These are phyloP conservation scores for Pseudogymnoascus pannorum DNA, from an alignment of 2,329 filamentous ascomycete species.

Conservation along the genomic window DNA sequence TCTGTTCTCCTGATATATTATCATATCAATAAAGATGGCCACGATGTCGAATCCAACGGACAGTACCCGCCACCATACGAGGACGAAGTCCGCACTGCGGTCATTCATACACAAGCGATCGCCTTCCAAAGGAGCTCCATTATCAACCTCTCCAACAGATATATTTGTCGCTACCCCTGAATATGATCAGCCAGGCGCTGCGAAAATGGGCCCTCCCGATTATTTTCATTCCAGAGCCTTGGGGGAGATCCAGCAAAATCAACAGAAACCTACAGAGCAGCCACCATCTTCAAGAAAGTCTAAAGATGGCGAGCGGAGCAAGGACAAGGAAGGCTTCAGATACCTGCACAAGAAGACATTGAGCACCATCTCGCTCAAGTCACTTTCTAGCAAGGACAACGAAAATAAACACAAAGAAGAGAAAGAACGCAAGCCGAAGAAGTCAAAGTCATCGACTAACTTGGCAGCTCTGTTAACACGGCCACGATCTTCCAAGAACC, in stretches of 20 bases:
- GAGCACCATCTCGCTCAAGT: conserved; percentile 39
- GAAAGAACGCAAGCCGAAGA: conserved; percentile 57
- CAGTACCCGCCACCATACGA: conserved; percentile 20
- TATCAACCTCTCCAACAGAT: conserved; percentile 18
- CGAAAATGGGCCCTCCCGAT: conserved; percentile 32
- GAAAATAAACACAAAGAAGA: conserved; percentile 33
- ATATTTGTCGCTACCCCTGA: conserved; percentile 19
- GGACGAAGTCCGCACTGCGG: conserved; percentile 28
- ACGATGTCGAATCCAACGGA: conserved; percentile 12
- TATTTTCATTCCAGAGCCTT: conserved; percentile 39
- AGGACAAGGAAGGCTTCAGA: conserved; percentile 27
- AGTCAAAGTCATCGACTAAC: conserved; percentile 77
- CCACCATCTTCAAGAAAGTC: conserved; percentile 35
- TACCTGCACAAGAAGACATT: conserved; percentile 40
- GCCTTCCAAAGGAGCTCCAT: conserved; percentile 22
- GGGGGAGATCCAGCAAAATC: conserved; percentile 51
- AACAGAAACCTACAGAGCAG: conserved; percentile 30
- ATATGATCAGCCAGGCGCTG: conserved; percentile 18
- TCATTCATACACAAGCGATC: conserved; percentile 29
- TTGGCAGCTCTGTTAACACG: conserved; percentile 69
- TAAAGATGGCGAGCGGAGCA: conserved; percentile 28
- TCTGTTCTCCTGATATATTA: conserved; percentile 7
- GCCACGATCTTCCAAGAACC: conserved; percentile 64
- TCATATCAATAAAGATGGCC: conserved; percentile 22
- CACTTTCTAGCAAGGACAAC: conserved; percentile 33